Evolutionary conservation across 352 stramenopile species (phyloP), one percentile per base, ranked within the genome.

Genomic region (Globisporangium perplexum): DNA sequence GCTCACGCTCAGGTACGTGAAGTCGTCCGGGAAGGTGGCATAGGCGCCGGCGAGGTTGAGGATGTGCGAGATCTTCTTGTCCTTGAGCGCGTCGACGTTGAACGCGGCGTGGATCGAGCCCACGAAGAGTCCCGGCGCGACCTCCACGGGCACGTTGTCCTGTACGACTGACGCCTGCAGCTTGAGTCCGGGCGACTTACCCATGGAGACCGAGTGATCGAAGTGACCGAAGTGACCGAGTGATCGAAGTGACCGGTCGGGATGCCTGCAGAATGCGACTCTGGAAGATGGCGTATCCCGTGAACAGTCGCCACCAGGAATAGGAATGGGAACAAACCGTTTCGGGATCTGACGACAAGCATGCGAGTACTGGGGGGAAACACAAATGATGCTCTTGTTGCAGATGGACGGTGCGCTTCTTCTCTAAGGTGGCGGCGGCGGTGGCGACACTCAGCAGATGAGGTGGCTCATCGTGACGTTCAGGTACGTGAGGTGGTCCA

Each of bases 401-500:
- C 26, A 6, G 26, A 30, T 30, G 4, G 33, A 1, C 14, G 8
- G 11, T 36, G 31, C 10, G 12, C 7, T 2, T 15, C 15, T 18
- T 39, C 5, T 39, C 33, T 39, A 39, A 1, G 33, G 4, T 6
- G 33, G 5, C 2, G 12, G 33, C 7, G 28, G 30, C 38, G 38
- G n/a, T 12, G 36, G 14, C 36, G 14, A n/a, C n/a, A 22, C 10
- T 68, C 72, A 93, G 68, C 83, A 93, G 38, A 90, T 79, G 52
- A 93, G 70, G 63, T 93, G 83, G 63, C 83, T 91, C 80, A 93
- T 90, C 15, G 83, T 89, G 50, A 93, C 83, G 65, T 93, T 93
- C 51, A 93, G 65, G 66, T 93, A 93, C 51, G 76, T 90, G 49
- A 93, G 72, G 53, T 93, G 83, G 63, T 93, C 83, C 12, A 90